Conservation (phyloP, 495 filamentous ascomycete genomes). For the Pyrenula aspistea region DNA sequence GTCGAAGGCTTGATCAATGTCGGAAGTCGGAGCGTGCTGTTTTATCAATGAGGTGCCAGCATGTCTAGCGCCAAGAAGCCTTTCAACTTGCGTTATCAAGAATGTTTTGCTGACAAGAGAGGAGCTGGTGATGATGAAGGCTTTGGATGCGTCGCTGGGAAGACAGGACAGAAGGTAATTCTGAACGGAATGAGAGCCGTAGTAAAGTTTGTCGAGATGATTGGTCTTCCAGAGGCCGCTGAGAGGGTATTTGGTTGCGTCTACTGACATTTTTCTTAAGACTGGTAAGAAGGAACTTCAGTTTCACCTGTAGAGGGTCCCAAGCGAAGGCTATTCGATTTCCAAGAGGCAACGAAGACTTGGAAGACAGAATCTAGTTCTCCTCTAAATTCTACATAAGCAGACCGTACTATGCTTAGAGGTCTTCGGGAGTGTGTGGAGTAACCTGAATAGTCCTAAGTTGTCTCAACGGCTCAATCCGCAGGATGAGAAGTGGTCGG, state of each 20-base stretch:
- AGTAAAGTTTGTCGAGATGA: slow-evolving; percentile 28
- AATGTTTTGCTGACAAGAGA: slow-evolving; percentile 32
- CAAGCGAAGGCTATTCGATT: background rate
- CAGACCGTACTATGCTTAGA: background rate
- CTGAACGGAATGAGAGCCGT: slow-evolving; percentile 27
- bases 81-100: slow-evolving; percentile 30
- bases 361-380: background rate
- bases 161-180: slow-evolving; percentile 26
- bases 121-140: slow-evolving; percentile 36
- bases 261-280: slow-evolving; percentile 16
- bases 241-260: slow-evolving; percentile 21
- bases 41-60: slow-evolving; percentile 31
- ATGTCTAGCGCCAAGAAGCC: slow-evolving; percentile 25
- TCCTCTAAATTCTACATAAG: background rate
- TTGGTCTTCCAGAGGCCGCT: slow-evolving; percentile 25
- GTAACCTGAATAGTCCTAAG: background rate
- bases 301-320: background rate
- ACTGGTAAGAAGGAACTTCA: background rate
- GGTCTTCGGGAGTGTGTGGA: background rate
- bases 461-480: background rate
- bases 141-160: slow-evolving; percentile 25
- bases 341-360: background rate
- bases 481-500: background rate
- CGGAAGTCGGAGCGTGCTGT: slow-evolving; percentile 32
- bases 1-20: slow-evolving; percentile 30